Evolutionary conservation across 179 eudicot genomes (phyloP).

Genomic region (Spinacia oleracea): DNA sequence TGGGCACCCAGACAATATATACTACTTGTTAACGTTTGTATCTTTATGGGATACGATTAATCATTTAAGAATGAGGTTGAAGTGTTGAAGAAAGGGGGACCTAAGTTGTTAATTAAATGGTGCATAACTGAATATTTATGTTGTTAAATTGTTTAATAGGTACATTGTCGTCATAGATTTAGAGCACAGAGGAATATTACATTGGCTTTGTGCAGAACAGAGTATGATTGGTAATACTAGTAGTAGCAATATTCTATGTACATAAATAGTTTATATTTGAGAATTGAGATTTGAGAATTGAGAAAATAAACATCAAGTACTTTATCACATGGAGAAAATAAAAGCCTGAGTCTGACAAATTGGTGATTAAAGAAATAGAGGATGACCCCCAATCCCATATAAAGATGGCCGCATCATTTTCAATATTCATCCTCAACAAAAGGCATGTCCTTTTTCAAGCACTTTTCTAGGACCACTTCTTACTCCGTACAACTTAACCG

Average conservation of each 20-base stretch:
- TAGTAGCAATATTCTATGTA: background rate
- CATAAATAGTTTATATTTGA: background rate
- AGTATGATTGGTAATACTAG: background rate
- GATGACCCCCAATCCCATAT: background rate
- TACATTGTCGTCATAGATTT: no score
- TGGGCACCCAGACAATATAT: no score
- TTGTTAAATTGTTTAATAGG: no score
- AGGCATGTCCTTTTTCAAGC: constrained; percentile 13
- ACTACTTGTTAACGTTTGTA: no score
- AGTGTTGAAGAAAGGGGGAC: no score
- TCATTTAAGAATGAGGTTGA: no score
- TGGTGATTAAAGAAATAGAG: constrained; percentile 6
- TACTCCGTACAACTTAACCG: background rate
- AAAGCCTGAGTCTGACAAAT: constrained; percentile 9
- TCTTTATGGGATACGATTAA: no score
- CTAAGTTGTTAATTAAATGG: no score
- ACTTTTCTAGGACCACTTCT: constrained; percentile 9
- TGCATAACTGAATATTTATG: background rate
- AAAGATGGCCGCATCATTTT: constrained; percentile 22
- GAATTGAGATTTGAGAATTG: background rate
- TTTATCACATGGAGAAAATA: constrained; percentile 2
- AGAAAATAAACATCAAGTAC: background rate
- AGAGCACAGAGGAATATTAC: background rate
- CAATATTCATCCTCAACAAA: constrained; percentile 7
- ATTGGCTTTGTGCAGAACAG: background rate